These are phyloP conservation scores for Reticulascus tulasneorum DNA, from an alignment of 2,329 filamentous ascomycete species.

Conservation along the genomic window DNA sequence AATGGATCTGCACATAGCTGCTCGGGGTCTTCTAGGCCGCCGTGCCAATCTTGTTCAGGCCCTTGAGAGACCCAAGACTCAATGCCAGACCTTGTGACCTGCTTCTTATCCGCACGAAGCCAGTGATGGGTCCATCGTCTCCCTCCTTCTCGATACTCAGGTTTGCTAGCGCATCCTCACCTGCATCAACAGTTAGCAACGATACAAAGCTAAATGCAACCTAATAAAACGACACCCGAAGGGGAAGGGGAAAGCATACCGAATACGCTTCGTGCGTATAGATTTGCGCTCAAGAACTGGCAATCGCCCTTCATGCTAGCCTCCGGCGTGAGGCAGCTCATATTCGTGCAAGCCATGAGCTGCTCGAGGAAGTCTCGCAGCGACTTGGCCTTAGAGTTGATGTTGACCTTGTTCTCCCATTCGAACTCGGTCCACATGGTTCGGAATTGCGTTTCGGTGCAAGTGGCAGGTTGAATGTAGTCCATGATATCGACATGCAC, in stretches of 20 bases:
- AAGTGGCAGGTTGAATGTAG: slow-evolving; percentile 95
- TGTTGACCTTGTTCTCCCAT: slow-evolving; percentile 99
- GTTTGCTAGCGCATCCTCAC: slow-evolving; percentile 96
- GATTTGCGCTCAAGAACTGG: slow-evolving; percentile 93
- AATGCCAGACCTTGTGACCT: slow-evolving; percentile 92
- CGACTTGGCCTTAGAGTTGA: slow-evolving; percentile 93
- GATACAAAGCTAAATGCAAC: slow-evolving; percentile 8
- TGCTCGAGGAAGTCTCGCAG: slow-evolving; percentile 89
- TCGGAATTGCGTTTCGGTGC: slow-evolving; percentile 96
- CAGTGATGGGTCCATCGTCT: slow-evolving; percentile 90
- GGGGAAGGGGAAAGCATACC: slow-evolving; percentile 59
- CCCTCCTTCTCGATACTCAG: slow-evolving; percentile 97
- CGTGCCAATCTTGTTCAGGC: slow-evolving; percentile 74
- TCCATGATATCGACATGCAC: slow-evolving; percentile 99
- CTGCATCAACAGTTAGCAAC: slow-evolving; percentile 44
- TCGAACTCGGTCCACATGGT: slow-evolving; percentile 99
- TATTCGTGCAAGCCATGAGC: slow-evolving; percentile 96
- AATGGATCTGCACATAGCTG: too few species aligned
- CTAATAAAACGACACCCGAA: neutral
- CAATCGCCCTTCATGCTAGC: slow-evolving; percentile 96
- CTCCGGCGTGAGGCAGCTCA: slow-evolving; percentile 95
- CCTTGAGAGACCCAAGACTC: slow-evolving; percentile 91
- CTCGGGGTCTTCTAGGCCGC: slow-evolving; percentile 22
- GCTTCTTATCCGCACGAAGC: slow-evolving; percentile 96
- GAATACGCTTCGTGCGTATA: slow-evolving; percentile 96